Conservation (phyloP, 2,329 filamentous ascomycete genomes). For the Coniella vitis region DNA sequence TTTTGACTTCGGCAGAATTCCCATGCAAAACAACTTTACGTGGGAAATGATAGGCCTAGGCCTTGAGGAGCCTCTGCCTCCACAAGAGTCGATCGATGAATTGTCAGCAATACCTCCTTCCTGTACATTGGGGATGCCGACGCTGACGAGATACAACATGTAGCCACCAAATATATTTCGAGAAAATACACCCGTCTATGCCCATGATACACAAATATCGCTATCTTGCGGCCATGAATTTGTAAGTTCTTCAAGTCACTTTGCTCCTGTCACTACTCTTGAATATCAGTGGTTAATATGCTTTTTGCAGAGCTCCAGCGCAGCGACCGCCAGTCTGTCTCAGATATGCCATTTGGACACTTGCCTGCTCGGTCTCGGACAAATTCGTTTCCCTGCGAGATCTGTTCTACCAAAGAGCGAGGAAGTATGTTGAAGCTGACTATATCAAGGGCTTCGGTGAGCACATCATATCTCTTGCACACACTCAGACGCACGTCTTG, state of each 20-base stretch:
- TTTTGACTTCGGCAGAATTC: constrained; percentile 50
- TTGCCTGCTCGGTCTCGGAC: constrained; percentile 78
- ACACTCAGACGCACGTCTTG: constrained; percentile 79
- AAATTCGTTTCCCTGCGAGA: constrained; percentile 75
- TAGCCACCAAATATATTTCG: constrained; percentile 79
- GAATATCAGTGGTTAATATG: constrained; percentile 9
- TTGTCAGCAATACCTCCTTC: constrained; percentile 42
- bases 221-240: constrained; percentile 81
- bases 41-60: constrained; percentile 70
- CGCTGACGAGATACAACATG: background rate
- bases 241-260: constrained; percentile 53
- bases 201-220: constrained; percentile 87
- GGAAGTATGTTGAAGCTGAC: constrained; percentile 85
- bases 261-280: too few species aligned
- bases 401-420: constrained; percentile 80
- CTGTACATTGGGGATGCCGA: background rate
- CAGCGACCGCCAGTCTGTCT: constrained; percentile 82
- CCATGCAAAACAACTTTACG: constrained; percentile 53
- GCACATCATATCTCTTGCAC: constrained; percentile 74
- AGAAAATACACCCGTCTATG: constrained; percentile 77
- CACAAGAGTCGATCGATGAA: constrained; percentile 67
- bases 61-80: constrained; percentile 52
- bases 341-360: constrained; percentile 93
- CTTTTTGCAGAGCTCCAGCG: constrained; percentile 56
- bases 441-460: constrained; percentile 92